Base-by-base conservation (phyloP, 2,329 filamentous ascomycete genomes). In the Alternaria sp. region DNA sequence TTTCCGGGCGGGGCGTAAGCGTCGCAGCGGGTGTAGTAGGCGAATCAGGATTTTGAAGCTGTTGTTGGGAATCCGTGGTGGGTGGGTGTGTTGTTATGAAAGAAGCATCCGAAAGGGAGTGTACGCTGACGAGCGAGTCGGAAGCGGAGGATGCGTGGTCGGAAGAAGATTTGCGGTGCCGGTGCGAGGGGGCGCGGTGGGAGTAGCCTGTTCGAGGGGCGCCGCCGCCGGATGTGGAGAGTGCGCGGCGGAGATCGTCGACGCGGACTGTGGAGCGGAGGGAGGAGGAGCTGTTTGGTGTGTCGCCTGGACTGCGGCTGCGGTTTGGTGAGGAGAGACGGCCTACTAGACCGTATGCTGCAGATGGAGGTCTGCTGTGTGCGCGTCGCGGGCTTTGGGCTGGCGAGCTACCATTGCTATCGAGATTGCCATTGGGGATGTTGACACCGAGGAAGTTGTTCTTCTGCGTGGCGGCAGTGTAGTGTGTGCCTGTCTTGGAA, bases 101-200 rank as follows among this genome's bases (percentile, higher is more conserved):
- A 43, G 88, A 90, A 19, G 88, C 80, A 72, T 92, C 90, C 7
- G 89, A 91, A n/a, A 87, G 84, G 47, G 87, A 86, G 60, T 92
- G 90, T 67, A 89, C 91, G 80, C 89, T 91, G 66, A 90, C 86
- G 83, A 93, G 87, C 77, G 89, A 92, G 57, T 93, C 21, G 9
- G 8, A 9, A 8, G 25, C 25, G 2, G 83, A 75, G 77, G 81
- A 86, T 10, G 81, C 81, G 60, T 85, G 86, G 36, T 67, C 68
- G 6, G 67, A 62, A 7, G 81, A 82, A 49, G 85, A 83, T 72
- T 84, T 63, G 13, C 63, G 69, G 43, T 70, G 66, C n/a, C 70
- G 73, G 17, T 72, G 69, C 4, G 68, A 72, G 0, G 69, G 63
- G 0, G 72, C 71, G 25, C 73, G 75, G 21, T 68, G 67, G 1